These are phyloP conservation scores for Clavispora vitiphila DNA, from an alignment of 805 yeast genomes.

Conservation along the genomic window DNA sequence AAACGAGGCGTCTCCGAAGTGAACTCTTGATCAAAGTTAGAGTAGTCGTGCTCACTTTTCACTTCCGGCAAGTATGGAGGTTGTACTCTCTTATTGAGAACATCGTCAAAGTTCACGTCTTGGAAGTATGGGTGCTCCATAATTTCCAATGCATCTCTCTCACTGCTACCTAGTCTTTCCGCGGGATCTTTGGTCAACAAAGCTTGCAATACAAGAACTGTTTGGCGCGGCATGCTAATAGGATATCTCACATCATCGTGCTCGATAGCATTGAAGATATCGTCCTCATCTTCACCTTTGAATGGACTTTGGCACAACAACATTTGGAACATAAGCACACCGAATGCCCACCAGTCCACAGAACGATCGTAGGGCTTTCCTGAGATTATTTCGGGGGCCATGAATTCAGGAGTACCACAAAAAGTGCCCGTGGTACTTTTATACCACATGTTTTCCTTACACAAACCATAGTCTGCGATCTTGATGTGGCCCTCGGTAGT, in stretches of 20 bases:
- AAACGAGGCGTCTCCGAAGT: constrained; percentile 91
- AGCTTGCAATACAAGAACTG: constrained; percentile 90
- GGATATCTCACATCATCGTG: constrained; percentile 97
- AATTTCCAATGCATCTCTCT: constrained; percentile 84
- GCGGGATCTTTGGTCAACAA: constrained; percentile 85
- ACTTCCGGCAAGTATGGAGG: constrained; percentile 92
- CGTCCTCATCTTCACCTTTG: constrained; percentile 96
- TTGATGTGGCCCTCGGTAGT: constrained; percentile 92
- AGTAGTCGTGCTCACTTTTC: constrained; percentile 81
- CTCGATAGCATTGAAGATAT: constrained; percentile 91
- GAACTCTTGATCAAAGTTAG: constrained; percentile 91
- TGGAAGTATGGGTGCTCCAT: constrained; percentile 94
- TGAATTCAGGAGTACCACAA: constrained; percentile 98
- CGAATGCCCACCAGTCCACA: constrained; percentile 99
- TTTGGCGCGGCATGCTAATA: constrained; percentile 94
- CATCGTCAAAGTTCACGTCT: constrained; percentile 86
- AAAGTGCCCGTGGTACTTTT: constrained; percentile 87
- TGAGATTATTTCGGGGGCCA: constrained; percentile 97
- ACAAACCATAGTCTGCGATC: constrained; percentile 94
- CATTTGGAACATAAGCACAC: constrained; percentile 95
- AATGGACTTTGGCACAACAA: constrained; percentile 93
- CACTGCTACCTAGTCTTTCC: constrained; percentile 80
- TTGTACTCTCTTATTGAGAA: constrained; percentile 60
- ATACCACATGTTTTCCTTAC: constrained; percentile 89
- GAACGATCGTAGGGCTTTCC: constrained; percentile 91